Evolutionary conservation across 768 basidiomycete species (phyloP), one percentile per base, ranked within the genome.

Genomic region (Leucocoprinus sp.): DNA sequence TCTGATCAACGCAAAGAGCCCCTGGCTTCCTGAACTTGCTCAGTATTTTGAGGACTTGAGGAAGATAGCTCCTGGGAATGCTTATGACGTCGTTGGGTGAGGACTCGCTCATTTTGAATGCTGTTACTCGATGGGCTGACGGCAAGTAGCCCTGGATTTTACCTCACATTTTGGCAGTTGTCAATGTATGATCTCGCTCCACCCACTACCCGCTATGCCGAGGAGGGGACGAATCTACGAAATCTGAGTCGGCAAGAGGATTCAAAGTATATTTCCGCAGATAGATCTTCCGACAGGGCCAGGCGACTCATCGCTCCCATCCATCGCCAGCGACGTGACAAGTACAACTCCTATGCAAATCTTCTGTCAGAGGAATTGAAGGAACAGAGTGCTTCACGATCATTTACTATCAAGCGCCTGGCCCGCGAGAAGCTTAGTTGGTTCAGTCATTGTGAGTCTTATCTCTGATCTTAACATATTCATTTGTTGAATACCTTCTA

Each of bases 111-210:
- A 50, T 38, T 15, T 8, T 11, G n/a, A n/a, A n/a, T 42, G 42
- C 12, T 18, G 26, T 41, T 45, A 28, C 42, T 8, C 2, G 27
- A 27, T 9, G 46, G 44, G 15, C 33, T 39, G 42, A 48, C 18
- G 9, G 44, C 35, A 14, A 42, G 21, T 53, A 96, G 95, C 2
- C 83, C 92, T 22, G 86, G 82, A 2, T 98, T 99, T 66, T 97
- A 93, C 57, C 64, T 89, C 37, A 92, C 93, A 2, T 99, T 97
- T 66, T 99, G 96, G 96, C 93, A 97, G 60, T 64, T 98, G 42
- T 85, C 90, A 0, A 84, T 86, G 26, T 89, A 92, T 56, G 96
- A 99, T 61, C 72, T 98, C 26, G 66, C 78, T 0, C 84, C 88
- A 9, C 92, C 93, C 0, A 69, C 73, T 14, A 57, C 76, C 5